Base-by-base conservation (phyloP, 768 basidiomycete genomes). In the Trichaptum fuscoviolaceum region DNA sequence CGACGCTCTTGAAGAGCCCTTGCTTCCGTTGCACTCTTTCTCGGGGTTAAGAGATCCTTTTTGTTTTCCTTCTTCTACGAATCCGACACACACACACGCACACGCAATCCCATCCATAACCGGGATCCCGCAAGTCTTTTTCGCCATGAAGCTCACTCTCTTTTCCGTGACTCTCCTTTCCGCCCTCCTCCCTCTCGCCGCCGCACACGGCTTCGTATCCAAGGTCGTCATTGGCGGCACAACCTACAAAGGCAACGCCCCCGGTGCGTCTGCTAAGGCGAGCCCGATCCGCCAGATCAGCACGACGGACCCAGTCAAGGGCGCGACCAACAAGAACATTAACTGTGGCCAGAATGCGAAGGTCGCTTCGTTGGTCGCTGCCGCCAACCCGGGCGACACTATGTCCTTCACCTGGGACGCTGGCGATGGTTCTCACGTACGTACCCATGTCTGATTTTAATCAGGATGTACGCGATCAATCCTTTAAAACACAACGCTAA, bases 311-410 rank as follows among this genome's bases (percentile, higher is more conserved):
- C 30, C 76, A 7, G 25, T 27, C 26, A 58, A 62, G 30, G 58
- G 60, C 26, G 26, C 61, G 24, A 52, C 23, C 30, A 63, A 66
- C 36, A 23, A 12, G 12, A 27, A 23, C 57, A 26, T 66, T 63
- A 66, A 64, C 34, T 66, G 65, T 25, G 65, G 65, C 23, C 17
- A 23, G 36, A 26, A 63, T 26, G 65, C 65, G 5, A 35, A 26
- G 30, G 63, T 15, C 3, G 65, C 65, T 8, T 26, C 62, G 20
- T 30, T 66, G 17, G 65, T 66, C 62, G 86, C 82, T 4, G 70
- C 81, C 59, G 88, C 84, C 25, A 86, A 85, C 66, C 86, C 89
- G 0, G 88, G 87, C 9, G 85, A 85, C 73, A 67, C 69, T 0
- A 66, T 91, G 15, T 75, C 78, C 7, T 84, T 90, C 69, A 74